Conservation (phyloP, 768 basidiomycete genomes). For the Candolleomyces aberdarensis region DNA sequence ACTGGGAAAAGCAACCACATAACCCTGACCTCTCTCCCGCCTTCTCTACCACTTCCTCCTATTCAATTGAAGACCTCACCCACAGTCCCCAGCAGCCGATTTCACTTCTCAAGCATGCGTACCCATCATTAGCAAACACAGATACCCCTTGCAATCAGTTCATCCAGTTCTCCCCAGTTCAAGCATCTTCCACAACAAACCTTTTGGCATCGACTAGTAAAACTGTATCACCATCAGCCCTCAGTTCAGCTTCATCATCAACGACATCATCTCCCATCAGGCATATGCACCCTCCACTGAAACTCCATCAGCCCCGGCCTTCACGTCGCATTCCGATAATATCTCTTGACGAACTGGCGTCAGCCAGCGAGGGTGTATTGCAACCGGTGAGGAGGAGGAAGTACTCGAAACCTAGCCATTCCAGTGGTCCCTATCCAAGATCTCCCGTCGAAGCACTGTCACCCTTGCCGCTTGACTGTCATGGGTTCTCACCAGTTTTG, state of each 20-base stretch:
- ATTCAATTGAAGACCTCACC: background rate
- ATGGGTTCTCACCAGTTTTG: slow-evolving; percentile 12
- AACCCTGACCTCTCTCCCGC: background rate
- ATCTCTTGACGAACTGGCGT: slow-evolving; percentile 38
- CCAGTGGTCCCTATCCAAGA: background rate
- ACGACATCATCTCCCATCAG: slow-evolving; percentile 16
- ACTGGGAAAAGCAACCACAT: slow-evolving; percentile 10
- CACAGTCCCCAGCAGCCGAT: background rate
- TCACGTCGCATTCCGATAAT: slow-evolving; percentile 43
- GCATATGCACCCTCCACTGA: slow-evolving; percentile 23
- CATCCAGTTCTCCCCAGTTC: background rate
- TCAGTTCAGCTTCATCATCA: slow-evolving; percentile 13
- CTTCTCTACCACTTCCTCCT: background rate
- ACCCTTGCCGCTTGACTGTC: slow-evolving; percentile 17
- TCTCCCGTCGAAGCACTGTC: slow-evolving; percentile 10
- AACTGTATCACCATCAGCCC: slow-evolving; percentile 15
- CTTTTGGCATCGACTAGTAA: slow-evolving; percentile 1
- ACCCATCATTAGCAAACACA: background rate
- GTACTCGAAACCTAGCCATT: background rate
- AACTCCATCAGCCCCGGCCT: slow-evolving; percentile 45
- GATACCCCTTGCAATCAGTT: slow-evolving; percentile 9
- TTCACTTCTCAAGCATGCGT: background rate
- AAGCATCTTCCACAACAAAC: background rate
- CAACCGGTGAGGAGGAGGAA: background rate
- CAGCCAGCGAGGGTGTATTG: slow-evolving; percentile 29